A percentile compares a stretch with the other conserved stretches of the same genome.
These are phyloP conservation scores for Colletotrichum filicis DNA, from an alignment of 2,329 filamentous ascomycete genomes.

Conservation along the genomic window DNA sequence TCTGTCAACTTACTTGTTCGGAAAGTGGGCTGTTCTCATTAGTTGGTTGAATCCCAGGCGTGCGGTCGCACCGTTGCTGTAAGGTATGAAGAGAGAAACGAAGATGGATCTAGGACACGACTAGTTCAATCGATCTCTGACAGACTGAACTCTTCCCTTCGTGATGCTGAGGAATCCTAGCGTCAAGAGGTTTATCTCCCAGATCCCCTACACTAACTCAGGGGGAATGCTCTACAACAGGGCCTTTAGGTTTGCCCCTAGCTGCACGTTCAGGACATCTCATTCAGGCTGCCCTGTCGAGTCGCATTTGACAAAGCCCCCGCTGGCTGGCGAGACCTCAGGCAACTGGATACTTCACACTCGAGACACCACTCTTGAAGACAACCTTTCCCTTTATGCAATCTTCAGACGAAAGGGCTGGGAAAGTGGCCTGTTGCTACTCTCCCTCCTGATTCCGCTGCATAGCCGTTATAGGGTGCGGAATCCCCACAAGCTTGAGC, in stretches of 20 bases:
- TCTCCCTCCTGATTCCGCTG: neutral
- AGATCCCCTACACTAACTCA: neutral
- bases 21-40: neutral
- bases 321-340: neutral
- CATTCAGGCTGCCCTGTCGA: neutral
- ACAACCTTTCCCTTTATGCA: slow-evolving; percentile 4
- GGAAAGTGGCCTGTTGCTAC: neutral
- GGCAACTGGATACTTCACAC: slow-evolving; percentile 2
- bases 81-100: neutral
- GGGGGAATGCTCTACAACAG: neutral
- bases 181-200: no score
- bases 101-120: neutral
- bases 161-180: neutral
- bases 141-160: neutral
- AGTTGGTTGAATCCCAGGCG: neutral
- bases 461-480: neutral
- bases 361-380: slow-evolving; percentile 11
- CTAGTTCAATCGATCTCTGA: neutral
- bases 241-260: neutral
- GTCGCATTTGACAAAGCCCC: neutral
- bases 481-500: slow-evolving; percentile 14
- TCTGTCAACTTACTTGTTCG: no score
- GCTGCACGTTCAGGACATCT: neutral
- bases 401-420: slow-evolving; percentile 10
- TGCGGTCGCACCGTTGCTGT: neutral